These are phyloP conservation scores for Aspergillus proliferans DNA, from an alignment of 2,329 filamentous ascomycete species.

Conservation along the genomic window DNA sequence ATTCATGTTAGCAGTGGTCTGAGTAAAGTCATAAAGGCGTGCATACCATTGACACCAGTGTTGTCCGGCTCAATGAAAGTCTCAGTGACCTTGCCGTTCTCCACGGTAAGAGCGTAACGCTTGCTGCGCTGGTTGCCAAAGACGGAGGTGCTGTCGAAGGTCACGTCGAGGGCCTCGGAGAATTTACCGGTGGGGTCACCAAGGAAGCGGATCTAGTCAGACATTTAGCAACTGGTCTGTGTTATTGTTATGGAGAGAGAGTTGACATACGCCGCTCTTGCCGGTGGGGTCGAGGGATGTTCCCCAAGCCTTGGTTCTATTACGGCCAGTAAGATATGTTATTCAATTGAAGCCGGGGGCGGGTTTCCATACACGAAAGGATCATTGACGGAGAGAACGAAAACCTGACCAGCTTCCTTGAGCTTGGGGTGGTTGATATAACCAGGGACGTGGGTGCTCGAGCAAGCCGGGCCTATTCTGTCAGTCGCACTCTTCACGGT, in stretches of 20 bases:
- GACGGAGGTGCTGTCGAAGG: slow-evolving; percentile 70
- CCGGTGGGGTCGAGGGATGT: slow-evolving; percentile 68
- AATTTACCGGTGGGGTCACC: slow-evolving; percentile 74
- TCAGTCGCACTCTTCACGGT: background rate
- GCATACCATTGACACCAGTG: slow-evolving; percentile 70
- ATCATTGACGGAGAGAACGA: slow-evolving; percentile 90
- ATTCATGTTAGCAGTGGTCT: slow-evolving; percentile 6
- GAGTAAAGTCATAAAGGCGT: background rate
- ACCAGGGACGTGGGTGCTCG: slow-evolving; percentile 69
- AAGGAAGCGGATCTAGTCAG: slow-evolving; percentile 71
- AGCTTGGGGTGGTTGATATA: slow-evolving; percentile 76
- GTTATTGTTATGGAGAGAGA: background rate
- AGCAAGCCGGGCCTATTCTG: slow-evolving; percentile 53
- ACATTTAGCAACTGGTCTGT: background rate
- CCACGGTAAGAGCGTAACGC: slow-evolving; percentile 76
- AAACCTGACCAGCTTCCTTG: slow-evolving; percentile 74
- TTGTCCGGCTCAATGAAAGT: slow-evolving; percentile 82
- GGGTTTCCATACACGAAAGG: slow-evolving; percentile 69
- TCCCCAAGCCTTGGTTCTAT: slow-evolving; percentile 84
- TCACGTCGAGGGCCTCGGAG: slow-evolving; percentile 74
- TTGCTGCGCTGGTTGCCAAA: slow-evolving; percentile 81
- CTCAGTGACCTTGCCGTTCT: slow-evolving; percentile 78
- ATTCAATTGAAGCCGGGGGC: background rate
- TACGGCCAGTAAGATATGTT: background rate
- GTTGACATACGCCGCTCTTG: slow-evolving; percentile 63